Evolutionary conservation across 148 eudicot genomes (phyloP).

Genomic region (Heliosperma pusillum): DNA sequence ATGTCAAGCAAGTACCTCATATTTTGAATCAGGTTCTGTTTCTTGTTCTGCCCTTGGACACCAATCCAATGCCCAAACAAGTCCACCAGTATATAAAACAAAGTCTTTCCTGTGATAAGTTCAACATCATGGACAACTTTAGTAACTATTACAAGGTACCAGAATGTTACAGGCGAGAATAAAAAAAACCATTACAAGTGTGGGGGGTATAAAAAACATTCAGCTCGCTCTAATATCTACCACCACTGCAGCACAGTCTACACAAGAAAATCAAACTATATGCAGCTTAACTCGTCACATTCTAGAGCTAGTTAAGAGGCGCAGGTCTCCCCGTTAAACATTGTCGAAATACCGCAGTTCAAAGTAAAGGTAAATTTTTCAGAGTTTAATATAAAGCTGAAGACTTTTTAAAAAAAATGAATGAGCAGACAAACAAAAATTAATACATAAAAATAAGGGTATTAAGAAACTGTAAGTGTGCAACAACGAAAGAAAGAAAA

Average conservation of each 20-base stretch:
- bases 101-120: slow-evolving; percentile 75
- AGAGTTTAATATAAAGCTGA: too few relatives aligned
- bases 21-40: slow-evolving; percentile 33
- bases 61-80: slow-evolving; percentile 92
- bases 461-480: too few relatives aligned
- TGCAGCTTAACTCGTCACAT: background rate
- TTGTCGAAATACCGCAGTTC: background rate
- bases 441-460: too few relatives aligned
- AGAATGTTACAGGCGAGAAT: background rate
- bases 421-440: too few relatives aligned
- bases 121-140: slow-evolving; percentile 21
- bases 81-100: slow-evolving; percentile 77
- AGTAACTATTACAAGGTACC: background rate
- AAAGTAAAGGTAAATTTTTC: background rate
- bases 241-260: background rate
- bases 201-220: slow-evolving; percentile 22
- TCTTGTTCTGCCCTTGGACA: slow-evolving; percentile 56
- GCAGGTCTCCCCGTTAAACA: background rate
- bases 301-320: slow-evolving; percentile 2
- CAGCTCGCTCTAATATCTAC: slow-evolving; percentile 11
- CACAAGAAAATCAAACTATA: background rate
- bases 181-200: background rate
- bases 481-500: too few relatives aligned
- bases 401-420: too few relatives aligned
- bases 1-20: slow-evolving; percentile 49